Conservation (phyloP, 805 yeast genomes). For the Myxozyma lipomycoides region DNA sequence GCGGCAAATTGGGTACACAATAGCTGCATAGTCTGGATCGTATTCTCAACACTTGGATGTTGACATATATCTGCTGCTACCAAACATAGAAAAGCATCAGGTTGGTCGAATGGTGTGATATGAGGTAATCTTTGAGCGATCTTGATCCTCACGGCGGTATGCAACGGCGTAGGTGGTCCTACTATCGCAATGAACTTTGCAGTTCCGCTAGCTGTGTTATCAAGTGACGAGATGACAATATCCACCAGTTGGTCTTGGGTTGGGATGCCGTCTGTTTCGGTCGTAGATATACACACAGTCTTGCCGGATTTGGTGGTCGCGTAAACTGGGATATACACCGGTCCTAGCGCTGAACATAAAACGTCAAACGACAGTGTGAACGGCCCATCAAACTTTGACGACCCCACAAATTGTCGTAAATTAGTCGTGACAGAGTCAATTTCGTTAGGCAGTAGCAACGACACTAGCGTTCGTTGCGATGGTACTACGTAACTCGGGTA, state of each 20-base stretch:
- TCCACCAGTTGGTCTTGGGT: slow-evolving; percentile 14
- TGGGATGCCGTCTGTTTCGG: slow-evolving; percentile 4
- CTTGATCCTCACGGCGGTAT: not conserved
- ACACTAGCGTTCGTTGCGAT: slow-evolving; percentile 2
- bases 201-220: slow-evolving; percentile 11
- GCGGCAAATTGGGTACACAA: slow-evolving; percentile 17
- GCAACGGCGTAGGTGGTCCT: slow-evolving; percentile 7
- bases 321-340: slow-evolving; percentile 12
- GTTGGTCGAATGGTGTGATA: slow-evolving; percentile 17
- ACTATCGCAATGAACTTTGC: slow-evolving; percentile 15
- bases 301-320: slow-evolving; percentile 22
- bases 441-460: slow-evolving; percentile 15
- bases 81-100: slow-evolving; percentile 11
- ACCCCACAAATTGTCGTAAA: slow-evolving; percentile 8
- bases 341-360: slow-evolving; percentile 13
- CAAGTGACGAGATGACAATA: slow-evolving; percentile 8
- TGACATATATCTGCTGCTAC: slow-evolving; percentile 21
- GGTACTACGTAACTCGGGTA: slow-evolving; percentile 16
- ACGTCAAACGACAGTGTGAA: slow-evolving; percentile 25
- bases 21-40: slow-evolving; percentile 14
- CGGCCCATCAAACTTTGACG: slow-evolving; percentile 1
- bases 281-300: slow-evolving; percentile 15
- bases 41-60: slow-evolving; percentile 10
- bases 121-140: slow-evolving; percentile 12
- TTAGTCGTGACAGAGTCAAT: slow-evolving; percentile 17